Conservation (phyloP, 1,284 basidiomycete genomes). For the Cryptococcus jaspeensis region DNA sequence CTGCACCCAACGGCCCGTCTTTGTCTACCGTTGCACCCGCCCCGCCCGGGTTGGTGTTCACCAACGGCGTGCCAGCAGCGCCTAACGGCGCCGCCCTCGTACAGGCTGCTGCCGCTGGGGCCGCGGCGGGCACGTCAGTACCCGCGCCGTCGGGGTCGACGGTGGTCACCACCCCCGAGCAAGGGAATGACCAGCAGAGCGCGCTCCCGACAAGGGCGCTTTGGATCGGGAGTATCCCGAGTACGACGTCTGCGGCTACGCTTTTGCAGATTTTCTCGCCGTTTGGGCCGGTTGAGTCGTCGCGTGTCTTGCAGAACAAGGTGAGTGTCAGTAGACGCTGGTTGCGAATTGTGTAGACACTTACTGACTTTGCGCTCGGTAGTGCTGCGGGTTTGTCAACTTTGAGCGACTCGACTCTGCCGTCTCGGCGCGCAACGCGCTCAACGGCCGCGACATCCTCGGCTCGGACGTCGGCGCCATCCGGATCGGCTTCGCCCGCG, state of each 20-base stretch:
- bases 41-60: slow-evolving; percentile 56
- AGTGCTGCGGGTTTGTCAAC: slow-evolving; percentile 66
- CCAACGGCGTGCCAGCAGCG: slow-evolving; percentile 49
- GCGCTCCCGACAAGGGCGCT: slow-evolving; percentile 86
- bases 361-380: neutral
- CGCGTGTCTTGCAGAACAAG: slow-evolving; percentile 92
- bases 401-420: slow-evolving; percentile 97
- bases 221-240: slow-evolving; percentile 95
- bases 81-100: slow-evolving; percentile 33
- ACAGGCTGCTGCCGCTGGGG: slow-evolving; percentile 3
- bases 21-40: slow-evolving; percentile 64
- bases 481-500: slow-evolving; percentile 93
- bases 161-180: slow-evolving; percentile 29
- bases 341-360: neutral
- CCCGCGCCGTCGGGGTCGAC: slow-evolving; percentile 19
- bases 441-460: slow-evolving; percentile 91
- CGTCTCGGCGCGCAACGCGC: slow-evolving; percentile 85
- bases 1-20: slow-evolving; percentile 76
- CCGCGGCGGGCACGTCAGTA: slow-evolving; percentile 50
- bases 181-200: slow-evolving; percentile 28
- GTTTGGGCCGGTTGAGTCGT: slow-evolving; percentile 95
- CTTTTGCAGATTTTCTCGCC: slow-evolving; percentile 83
- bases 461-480: slow-evolving; percentile 94
- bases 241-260: slow-evolving; percentile 85
- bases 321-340: slow-evolving; percentile 62